These are phyloP conservation scores for Lentinula detonsa DNA, from an alignment of 768 basidiomycete genomes.

Conservation along the genomic window DNA sequence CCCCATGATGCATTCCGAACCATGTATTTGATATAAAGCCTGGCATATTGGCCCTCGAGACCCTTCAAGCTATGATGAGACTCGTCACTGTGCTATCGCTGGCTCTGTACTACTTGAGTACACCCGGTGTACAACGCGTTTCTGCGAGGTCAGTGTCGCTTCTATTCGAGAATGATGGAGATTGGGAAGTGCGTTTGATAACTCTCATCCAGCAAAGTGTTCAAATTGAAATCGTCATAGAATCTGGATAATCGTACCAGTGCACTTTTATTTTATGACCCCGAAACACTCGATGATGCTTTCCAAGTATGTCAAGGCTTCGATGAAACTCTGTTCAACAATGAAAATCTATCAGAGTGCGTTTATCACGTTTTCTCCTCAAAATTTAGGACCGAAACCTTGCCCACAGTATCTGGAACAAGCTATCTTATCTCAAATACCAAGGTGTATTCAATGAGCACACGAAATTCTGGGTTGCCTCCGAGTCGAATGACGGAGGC, in stretches of 20 bases:
- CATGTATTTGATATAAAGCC: neutral
- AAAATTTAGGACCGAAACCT: neutral
- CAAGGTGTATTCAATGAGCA: neutral
- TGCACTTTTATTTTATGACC: conserved; percentile 12
- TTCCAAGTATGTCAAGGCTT: conserved; percentile 7
- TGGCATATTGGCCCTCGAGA: neutral
- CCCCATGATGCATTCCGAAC: neutral
- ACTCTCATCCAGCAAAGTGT: too few species aligned
- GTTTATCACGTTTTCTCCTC: neutral
- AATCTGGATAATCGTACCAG: conserved; percentile 10
- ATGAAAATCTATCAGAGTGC: neutral
- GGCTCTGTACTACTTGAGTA: neutral
- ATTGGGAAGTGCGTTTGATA: conserved; percentile 12
- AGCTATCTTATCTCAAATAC: neutral
- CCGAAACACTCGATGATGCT: conserved; percentile 7
- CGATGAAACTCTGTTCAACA: conserved; percentile 9
- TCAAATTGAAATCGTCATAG: neutral
- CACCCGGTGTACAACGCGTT: neutral
- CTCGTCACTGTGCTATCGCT: neutral
- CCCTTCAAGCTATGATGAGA: neutral
- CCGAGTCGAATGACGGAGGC: neutral
- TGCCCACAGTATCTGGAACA: neutral
- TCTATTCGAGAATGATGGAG: conserved; percentile 13
- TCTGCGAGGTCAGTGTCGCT: conserved; percentile 6
- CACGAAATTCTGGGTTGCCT: conserved; percentile 2